These are phyloP conservation scores for Magnaporthiopsis poae DNA, from an alignment of 2,329 filamentous ascomycete genomes.

Conservation along the genomic window DNA sequence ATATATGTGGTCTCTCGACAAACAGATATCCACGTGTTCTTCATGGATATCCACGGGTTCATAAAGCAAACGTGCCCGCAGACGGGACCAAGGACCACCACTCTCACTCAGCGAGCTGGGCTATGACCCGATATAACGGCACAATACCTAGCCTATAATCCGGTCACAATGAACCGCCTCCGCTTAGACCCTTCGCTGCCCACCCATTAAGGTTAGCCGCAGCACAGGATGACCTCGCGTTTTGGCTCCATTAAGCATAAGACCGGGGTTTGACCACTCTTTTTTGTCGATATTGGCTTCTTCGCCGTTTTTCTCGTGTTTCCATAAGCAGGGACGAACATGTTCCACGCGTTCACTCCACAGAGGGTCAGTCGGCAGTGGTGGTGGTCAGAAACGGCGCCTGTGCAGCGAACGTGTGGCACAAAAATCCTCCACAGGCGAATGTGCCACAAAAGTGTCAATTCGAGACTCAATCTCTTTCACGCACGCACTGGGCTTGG, in stretches of 20 bases:
- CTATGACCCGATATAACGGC: background rate
- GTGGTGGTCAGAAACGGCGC: no score
- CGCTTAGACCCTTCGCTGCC: background rate
- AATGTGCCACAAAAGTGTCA: background rate
- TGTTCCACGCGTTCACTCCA: background rate
- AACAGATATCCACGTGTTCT: background rate
- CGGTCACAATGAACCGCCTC: background rate
- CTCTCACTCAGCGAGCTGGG: no score
- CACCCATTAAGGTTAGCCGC: background rate
- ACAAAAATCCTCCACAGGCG: background rate
- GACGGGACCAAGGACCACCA: background rate
- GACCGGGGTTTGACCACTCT: no score
- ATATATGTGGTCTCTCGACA: background rate
- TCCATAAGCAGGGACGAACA: background rate
- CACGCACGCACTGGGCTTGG: no score
- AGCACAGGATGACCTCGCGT: background rate
- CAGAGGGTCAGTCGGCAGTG: background rate
- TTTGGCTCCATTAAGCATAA: background rate
- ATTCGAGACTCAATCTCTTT: background rate
- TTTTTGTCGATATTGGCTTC: background rate
- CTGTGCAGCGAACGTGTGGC: background rate
- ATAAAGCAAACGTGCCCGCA: background rate
- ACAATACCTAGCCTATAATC: background rate
- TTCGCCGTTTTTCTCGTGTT: background rate
- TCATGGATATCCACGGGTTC: background rate